These are phyloP conservation scores for Prunus mira DNA, from an alignment of 306 rosid species.

Conservation along the genomic window DNA sequence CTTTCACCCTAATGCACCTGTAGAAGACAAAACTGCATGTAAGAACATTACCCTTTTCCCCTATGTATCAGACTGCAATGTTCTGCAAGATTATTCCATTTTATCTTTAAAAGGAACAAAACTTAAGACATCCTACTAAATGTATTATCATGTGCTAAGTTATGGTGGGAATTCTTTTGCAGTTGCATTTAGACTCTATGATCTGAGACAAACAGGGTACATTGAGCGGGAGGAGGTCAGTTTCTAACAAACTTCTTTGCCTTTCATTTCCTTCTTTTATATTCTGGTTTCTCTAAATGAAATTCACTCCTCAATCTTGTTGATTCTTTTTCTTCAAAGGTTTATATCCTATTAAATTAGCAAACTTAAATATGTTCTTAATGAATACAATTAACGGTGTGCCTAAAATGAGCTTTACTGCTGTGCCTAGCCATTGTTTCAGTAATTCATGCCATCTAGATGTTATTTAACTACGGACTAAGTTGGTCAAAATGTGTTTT, in stretches of 20 bases:
- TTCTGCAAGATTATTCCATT: not conserved
- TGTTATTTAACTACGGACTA: not conserved
- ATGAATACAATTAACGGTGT: not conserved
- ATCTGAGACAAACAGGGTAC: slow-evolving; percentile 75
- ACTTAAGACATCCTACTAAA: not conserved
- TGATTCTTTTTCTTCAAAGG: not conserved
- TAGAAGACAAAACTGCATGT: slow-evolving; percentile 72
- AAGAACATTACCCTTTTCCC: slow-evolving; percentile 26
- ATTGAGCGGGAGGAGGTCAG: slow-evolving; percentile 82
- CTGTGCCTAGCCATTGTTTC: not conserved
- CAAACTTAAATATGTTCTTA: not conserved
- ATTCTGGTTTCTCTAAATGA: not conserved
- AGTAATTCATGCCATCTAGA: not conserved
- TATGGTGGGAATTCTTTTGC: slow-evolving; percentile 39
- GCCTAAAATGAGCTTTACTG: not conserved
- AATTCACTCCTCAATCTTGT: not conserved
- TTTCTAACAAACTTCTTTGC: not conserved
- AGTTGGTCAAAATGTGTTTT: not conserved
- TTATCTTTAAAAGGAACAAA: not conserved
- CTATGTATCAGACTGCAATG: not conserved
- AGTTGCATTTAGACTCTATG: slow-evolving; percentile 87
- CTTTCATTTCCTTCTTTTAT: not conserved
- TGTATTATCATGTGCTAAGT: slow-evolving; percentile 19
- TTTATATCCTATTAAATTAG: not conserved
- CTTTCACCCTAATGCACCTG: slow-evolving; percentile 72